phyloP scores from a whole-genome alignment of 208 protist genomes.

The Leishmania tarentolae region DNA sequence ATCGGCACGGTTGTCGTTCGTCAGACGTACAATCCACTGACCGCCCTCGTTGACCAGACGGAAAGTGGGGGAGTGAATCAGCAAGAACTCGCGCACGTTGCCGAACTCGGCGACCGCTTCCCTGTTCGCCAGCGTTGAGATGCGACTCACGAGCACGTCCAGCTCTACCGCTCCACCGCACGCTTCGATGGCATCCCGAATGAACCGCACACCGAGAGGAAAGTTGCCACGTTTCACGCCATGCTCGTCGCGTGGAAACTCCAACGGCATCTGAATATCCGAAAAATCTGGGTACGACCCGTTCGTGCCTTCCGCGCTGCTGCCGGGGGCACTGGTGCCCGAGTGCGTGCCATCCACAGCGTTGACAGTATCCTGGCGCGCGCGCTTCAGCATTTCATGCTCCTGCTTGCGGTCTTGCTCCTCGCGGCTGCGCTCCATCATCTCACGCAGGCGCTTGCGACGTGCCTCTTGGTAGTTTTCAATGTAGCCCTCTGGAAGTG shows the following conservation, averaged over 20 bases:
- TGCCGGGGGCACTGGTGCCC: not conserved
- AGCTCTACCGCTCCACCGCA: conserved; percentile 90
- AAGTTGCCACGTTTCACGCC: conserved; percentile 91
- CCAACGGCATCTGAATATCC: conserved; percentile 85
- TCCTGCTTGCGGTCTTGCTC: conserved; percentile 79
- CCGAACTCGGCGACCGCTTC: conserved; percentile 85
- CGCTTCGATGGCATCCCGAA: conserved; percentile 80
- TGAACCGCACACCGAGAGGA: conserved; percentile 87
- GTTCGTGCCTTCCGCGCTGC: not conserved
- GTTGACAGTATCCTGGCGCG: conserved; percentile 32
- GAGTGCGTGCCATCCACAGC: conserved; percentile 13
- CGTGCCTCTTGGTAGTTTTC: conserved; percentile 70
- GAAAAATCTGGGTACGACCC: conserved; percentile 57
- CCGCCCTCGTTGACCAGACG: conserved; percentile 66
- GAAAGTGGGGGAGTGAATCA: conserved; percentile 91
- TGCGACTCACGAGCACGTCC: conserved; percentile 82
- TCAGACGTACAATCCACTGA: conserved; percentile 82
- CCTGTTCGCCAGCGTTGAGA: conserved; percentile 76
- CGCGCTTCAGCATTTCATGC: conserved; percentile 61
- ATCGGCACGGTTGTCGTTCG: conserved; percentile 26
- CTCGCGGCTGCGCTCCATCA: conserved; percentile 82
- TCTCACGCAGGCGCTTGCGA: conserved; percentile 78
- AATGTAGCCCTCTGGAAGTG: conserved; percentile 67
- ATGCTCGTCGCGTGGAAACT: conserved; percentile 90
- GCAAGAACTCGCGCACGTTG: conserved; percentile 89